A percentile compares a stretch with the other conserved stretches of the same genome.
These are phyloP conservation scores for Tetracentron sinense DNA, from an alignment of 164 flowering plant genomes.

Conservation along the genomic window DNA sequence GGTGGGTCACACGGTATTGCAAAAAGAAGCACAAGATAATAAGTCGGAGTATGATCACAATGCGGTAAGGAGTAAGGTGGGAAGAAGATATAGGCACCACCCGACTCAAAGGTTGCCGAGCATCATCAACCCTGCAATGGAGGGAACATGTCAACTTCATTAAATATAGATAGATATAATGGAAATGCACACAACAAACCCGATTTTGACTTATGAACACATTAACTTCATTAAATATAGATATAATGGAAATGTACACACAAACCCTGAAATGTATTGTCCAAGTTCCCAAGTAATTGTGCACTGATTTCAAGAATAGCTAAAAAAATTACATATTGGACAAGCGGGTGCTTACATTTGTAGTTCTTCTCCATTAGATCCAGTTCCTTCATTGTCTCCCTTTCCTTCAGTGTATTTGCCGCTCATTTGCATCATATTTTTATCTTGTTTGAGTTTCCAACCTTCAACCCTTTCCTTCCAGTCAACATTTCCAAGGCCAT, in stretches of 20 bases:
- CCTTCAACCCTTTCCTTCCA: conserved; percentile 99
- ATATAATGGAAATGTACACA: no score
- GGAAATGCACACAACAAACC: neutral
- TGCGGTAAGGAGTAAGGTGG: conserved; percentile 88
- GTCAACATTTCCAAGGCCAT: conserved; percentile 97
- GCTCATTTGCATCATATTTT: conserved; percentile 66
- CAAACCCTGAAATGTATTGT: no score
- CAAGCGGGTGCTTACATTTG: conserved; percentile 57
- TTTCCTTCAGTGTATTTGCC: conserved; percentile 71
- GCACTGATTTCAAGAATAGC: no score
- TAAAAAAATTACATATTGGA: neutral
- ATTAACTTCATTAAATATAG: no score
- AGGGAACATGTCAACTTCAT: neutral
- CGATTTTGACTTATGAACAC: neutral
- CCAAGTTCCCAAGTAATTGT: no score
- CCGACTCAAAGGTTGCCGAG: conserved; percentile 84
- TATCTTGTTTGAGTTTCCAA: conserved; percentile 95
- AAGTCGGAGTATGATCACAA: conserved; percentile 86
- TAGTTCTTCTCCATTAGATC: conserved; percentile 96
- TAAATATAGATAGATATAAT: neutral
- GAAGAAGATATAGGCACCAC: conserved; percentile 79
- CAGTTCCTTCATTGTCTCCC: conserved; percentile 93
- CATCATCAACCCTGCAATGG: conserved; percentile 77
- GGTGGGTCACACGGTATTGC: conserved; percentile 87
- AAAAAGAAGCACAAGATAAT: conserved; percentile 88